Base-by-base conservation (phyloP, 805 yeast genomes). In the Kodamaea lidongshanica region DNA sequence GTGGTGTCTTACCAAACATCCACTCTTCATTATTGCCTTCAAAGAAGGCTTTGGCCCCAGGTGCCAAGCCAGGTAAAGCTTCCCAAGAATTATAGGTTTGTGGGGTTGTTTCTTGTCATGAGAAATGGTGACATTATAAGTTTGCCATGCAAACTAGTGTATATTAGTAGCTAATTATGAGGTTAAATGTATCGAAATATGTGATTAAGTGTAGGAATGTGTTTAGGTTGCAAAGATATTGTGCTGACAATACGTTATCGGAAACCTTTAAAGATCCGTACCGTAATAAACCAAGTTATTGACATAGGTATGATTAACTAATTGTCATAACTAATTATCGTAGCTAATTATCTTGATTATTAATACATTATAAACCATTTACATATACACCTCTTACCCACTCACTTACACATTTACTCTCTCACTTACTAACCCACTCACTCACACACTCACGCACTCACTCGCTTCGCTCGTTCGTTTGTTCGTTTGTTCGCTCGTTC, bases 61-160 rank as follows among this genome's bases (percentile, higher is more conserved):
- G n/a, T n/a, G n/a, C n/a, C n/a, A 40, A 39, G 35, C 35, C 46
- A 25, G 58, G 61, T 38, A 71, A 70, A 59, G 74, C 70, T 58
- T 70, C 76, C 48, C 76, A 70, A 62, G 76, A 70, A 61, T 69
- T 70, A 56, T 71, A 69, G 65, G 50, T 32, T 29, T 33, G 31
- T 25, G 24, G 24, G 30, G 22, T 34, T 30, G 25, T 27, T 34
- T 38, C 27, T 31, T 32, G 31, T 34, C 35, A 31, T 23, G 25
- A 16, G 28, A 26, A 23, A 21, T 27, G 20, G 24, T 31, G 16
- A 31, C 25, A 30, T 30, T 30, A 26, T 21, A 23, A 23, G 34
- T 31, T 31, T 31, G 34, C 34, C 12, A 24, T 15, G 27, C 38
- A 34, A 32, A 38, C 41, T 32, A 37, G 43, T 39, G 44, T 40